Base-by-base conservation (phyloP, 148 eudicot genomes). In the Tetragonia tetragonoides region DNA sequence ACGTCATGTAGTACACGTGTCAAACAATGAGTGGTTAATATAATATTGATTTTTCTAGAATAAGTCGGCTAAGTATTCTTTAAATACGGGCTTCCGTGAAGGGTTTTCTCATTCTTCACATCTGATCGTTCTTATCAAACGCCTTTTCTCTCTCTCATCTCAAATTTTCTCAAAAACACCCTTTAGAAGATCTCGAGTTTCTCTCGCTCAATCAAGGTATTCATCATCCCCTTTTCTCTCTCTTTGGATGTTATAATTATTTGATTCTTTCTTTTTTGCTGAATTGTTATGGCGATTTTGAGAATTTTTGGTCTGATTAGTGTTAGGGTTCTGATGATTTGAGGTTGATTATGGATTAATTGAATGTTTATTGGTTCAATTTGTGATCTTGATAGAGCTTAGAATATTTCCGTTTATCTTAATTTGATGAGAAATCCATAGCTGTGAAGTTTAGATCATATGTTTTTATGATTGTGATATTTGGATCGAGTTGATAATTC, bases 31-130 rank as follows among this genome's bases (percentile, higher is more conserved):
- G 11, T 69, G 73, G 73, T 0, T 21, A 0, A n/a, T 0, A 18
- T 0, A 2, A 7, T 3, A 20, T 34, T 3, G 73, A 23, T 69
- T 69, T 10, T 34, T 47, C 23, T 53, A 16, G 57, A 56, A 15
- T 47, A 34, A 69, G 73, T 69, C 73, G 73, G 73, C 17, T 38
- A 3, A 69, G 9, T 41, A 10, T 53, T 46, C 73, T n/a, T 46
- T 69, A 69, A 69, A 69, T 69, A 46, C 39, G 17, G 57, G 53
- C 39, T 20, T 3, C 18, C 37, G 0, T 3, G 6, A 14, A 23
- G 44, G 0, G 2, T 6, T 3, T 10, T 4, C 4, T 47, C 73
- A 69, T 69, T 69, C 56, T 10, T 46, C 73, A 68, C 4, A 42
- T 68, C 17, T 23, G 53, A 39, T 66, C 2, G 60, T 56, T 56